Evolutionary conservation across 2,329 filamentous ascomycete species (phyloP).

Genomic region (Teratosphaeria zuluensis): DNA sequence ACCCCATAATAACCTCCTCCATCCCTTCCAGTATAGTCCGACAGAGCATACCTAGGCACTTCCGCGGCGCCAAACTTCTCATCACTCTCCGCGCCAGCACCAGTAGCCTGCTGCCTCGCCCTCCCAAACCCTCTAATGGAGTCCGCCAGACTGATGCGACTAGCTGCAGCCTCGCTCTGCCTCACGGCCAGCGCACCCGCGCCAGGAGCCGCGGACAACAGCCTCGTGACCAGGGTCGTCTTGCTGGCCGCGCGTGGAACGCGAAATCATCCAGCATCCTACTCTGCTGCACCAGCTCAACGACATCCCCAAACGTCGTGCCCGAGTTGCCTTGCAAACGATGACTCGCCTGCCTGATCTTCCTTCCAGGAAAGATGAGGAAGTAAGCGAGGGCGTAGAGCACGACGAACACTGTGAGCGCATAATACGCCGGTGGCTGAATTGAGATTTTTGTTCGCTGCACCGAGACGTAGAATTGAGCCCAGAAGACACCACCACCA

Average conservation of each 20-base stretch:
- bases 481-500: conserved; percentile 63
- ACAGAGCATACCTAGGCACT: conserved; percentile 45
- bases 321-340: conserved; percentile 52
- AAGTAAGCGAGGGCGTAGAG: conserved; percentile 59
- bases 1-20: conserved; percentile 51
- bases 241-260: conserved; percentile 59
- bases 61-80: conserved; percentile 16
- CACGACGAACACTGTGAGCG: conserved; percentile 62
- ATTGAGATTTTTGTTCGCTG: conserved; percentile 57
- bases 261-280: conserved; percentile 62
- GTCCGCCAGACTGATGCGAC: conserved; percentile 22
- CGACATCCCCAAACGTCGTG: conserved; percentile 62
- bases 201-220: conserved; percentile 47
- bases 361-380: conserved; percentile 53
- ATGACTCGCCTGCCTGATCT: conserved; percentile 44
- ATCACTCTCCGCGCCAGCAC: conserved; percentile 7
- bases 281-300: conserved; percentile 66
- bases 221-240: conserved; percentile 56
- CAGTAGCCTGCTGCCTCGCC: conserved; percentile 13
- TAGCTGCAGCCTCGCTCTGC: conserved; percentile 11
- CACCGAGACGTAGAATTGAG: conserved; percentile 47
- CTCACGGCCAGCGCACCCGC: not conserved
- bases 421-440: conserved; percentile 60
- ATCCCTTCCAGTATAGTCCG: conserved; percentile 48
- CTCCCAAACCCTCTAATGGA: conserved; percentile 23